phyloP scores from a whole-genome alignment of 1,284 basidiomycete species.

The Mycosarcoma maydis region DNA sequence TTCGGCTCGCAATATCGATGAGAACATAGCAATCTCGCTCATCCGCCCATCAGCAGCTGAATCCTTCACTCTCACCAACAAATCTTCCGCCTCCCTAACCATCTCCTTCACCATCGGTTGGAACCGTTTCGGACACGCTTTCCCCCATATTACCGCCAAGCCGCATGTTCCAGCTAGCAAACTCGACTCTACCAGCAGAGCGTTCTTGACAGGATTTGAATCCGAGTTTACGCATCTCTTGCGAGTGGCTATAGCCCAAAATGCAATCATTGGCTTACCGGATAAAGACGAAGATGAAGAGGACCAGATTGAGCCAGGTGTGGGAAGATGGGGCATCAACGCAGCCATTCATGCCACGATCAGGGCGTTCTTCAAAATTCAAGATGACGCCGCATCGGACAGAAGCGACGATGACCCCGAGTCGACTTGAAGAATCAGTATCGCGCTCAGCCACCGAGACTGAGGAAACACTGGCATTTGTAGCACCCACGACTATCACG shows the following conservation, averaged over 20 bases:
- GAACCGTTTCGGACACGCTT: conserved; percentile 34
- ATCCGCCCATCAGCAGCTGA: conserved; percentile 3
- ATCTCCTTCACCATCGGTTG: conserved; percentile 16
- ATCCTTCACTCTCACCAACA: conserved; percentile 8
- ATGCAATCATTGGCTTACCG: conserved; percentile 13
- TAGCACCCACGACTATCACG: too few species aligned
- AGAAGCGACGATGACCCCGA: neutral
- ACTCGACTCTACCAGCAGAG: neutral
- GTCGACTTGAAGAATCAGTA: neutral
- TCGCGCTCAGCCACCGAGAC: too few species aligned
- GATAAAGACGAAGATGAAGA: conserved; percentile 13
- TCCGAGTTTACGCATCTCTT: conserved; percentile 21
- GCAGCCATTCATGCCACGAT: conserved; percentile 11
- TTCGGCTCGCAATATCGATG: conserved; percentile 8
- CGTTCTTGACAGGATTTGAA: conserved; percentile 9
- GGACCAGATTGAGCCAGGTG: neutral
- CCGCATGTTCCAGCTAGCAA: conserved; percentile 5
- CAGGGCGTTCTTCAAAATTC: conserved; percentile 28
- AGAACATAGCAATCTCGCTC: conserved; percentile 6
- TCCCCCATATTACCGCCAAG: neutral
- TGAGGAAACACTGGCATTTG: too few species aligned
- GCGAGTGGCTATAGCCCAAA: conserved; percentile 5
- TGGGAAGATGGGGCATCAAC: conserved; percentile 24
- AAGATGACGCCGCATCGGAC: neutral
- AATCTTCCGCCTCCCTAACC: conserved; percentile 2